Conservation (phyloP, 192 early-diverging fungal genomes). For the Coemansia sp. region DNA sequence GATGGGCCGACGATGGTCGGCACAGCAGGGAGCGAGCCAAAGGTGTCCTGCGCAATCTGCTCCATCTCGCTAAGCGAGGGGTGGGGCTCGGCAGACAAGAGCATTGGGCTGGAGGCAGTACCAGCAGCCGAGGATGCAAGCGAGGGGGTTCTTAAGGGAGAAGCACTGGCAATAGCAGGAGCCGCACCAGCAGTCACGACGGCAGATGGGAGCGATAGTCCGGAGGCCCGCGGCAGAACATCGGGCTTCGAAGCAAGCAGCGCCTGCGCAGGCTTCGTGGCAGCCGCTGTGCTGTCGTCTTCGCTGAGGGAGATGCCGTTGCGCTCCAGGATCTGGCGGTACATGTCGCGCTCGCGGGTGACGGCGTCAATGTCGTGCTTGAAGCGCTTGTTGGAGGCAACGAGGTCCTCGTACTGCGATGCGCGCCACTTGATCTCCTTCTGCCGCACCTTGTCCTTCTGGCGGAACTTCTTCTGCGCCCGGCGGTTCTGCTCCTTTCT, state of each 20-base stretch:
- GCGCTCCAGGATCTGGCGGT: conserved; percentile 37
- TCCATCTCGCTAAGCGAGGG: conserved; percentile 34
- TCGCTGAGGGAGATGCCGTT: conserved; percentile 34
- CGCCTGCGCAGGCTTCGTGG: neutral
- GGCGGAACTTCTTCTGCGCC: conserved; percentile 57
- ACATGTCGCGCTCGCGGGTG: conserved; percentile 46
- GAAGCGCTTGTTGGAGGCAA: conserved; percentile 51
- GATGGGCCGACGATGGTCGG: conserved; percentile 13
- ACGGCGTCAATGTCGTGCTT: conserved; percentile 48
- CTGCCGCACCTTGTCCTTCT: conserved; percentile 58
- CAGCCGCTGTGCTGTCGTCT: neutral
- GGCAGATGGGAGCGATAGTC: neutral
- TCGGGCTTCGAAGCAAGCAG: neutral
- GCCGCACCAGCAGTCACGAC: neutral
- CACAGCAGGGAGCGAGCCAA: conserved; percentile 16
- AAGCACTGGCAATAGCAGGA: neutral
- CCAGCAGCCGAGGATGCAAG: conserved; percentile 3
- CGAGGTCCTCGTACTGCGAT: conserved; percentile 52
- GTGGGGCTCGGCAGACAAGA: neutral
- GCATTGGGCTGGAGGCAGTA: conserved; percentile 23
- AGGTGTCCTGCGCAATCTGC: conserved; percentile 49
- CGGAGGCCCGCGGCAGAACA: too few relatives aligned
- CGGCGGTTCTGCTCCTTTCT: conserved; percentile 56
- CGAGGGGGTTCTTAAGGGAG: neutral
- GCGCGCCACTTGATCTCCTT: conserved; percentile 57